These are phyloP conservation scores for Sugiyamaella paludigena DNA, from an alignment of 1,139 yeast genomes.

Conservation along the genomic window DNA sequence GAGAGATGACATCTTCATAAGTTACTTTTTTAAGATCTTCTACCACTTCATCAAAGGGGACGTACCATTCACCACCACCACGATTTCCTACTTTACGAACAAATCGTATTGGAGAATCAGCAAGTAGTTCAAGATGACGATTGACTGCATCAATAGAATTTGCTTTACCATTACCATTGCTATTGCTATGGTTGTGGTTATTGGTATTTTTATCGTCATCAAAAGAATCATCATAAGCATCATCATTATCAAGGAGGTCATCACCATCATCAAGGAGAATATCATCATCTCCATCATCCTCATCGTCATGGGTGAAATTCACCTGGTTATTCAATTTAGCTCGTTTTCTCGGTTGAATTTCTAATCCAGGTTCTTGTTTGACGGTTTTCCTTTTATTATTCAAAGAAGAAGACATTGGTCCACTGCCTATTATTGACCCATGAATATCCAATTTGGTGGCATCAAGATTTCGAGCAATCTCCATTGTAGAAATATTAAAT, in stretches of 20 bases:
- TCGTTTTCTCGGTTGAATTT: slow-evolving; percentile 16
- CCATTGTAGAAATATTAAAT: slow-evolving; percentile 36
- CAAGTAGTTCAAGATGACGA: slow-evolving; percentile 40
- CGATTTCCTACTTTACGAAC: slow-evolving; percentile 35
- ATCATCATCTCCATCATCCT: slow-evolving; percentile 29
- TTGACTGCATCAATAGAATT: slow-evolving; percentile 25
- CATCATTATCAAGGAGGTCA: slow-evolving; percentile 31
- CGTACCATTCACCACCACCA: slow-evolving; percentile 44
- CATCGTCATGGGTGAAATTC: slow-evolving; percentile 27
- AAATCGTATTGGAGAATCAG: slow-evolving; percentile 33
- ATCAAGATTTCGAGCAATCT: slow-evolving; percentile 33
- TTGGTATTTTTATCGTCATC: slow-evolving; percentile 48
- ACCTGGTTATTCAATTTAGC: slow-evolving; percentile 27
- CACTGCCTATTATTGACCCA: slow-evolving; percentile 19
- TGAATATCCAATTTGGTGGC: slow-evolving; percentile 29
- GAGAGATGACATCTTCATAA: slow-evolving; percentile 59
- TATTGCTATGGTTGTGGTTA: slow-evolving; percentile 48
- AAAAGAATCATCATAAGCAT: slow-evolving; percentile 10
- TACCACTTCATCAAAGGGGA: slow-evolving; percentile 38
- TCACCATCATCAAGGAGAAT: slow-evolving; percentile 20
- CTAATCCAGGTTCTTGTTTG: slow-evolving; percentile 12
- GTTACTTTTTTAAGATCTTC: slow-evolving; percentile 49
- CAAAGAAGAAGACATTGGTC: slow-evolving; percentile 1
- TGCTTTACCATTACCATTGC: slow-evolving; percentile 4
- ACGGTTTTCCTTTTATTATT: slow-evolving; percentile 11